Percentiles rank a stretch among this genome's conserved stretches.
These are phyloP conservation scores for Sparassis latifolia DNA, from an alignment of 1,284 basidiomycete species.

Conservation along the genomic window DNA sequence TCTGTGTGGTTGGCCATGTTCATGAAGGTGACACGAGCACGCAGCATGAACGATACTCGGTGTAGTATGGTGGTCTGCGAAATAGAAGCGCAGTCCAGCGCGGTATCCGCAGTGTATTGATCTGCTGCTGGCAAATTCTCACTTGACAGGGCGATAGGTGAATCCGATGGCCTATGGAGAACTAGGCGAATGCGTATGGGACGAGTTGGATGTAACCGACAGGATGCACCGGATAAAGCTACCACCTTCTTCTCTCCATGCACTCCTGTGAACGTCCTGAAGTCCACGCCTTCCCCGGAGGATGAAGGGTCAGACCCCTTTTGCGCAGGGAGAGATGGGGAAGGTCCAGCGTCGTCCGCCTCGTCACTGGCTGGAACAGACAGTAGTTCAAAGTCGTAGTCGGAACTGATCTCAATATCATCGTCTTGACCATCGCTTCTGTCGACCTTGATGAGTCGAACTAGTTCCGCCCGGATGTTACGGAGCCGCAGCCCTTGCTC, in stretches of 20 bases:
- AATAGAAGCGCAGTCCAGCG: conserved; percentile 64
- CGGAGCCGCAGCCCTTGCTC: conserved; percentile 63
- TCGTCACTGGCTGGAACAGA: conserved; percentile 3
- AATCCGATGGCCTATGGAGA: conserved; percentile 54
- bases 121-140: conserved; percentile 35
- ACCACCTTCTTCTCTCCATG: conserved; percentile 39
- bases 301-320: conserved; percentile 16
- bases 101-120: conserved; percentile 40
- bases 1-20: conserved; percentile 60
- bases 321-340: conserved; percentile 29
- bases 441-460: conserved; percentile 52
- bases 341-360: conserved; percentile 28
- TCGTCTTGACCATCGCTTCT: conserved; percentile 18
- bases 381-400: neutral
- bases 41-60: conserved; percentile 58
- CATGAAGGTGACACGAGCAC: conserved; percentile 65
- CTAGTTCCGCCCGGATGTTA: conserved; percentile 68
- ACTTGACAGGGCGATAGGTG: conserved; percentile 41
- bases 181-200: conserved; percentile 67
- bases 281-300: conserved; percentile 16
- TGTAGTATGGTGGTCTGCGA: conserved; percentile 72
- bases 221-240: conserved; percentile 71
- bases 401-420: conserved; percentile 11
- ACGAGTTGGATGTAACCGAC: conserved; percentile 66
- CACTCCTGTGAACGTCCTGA: conserved; percentile 13